These are phyloP conservation scores for Capsella bursapastoris DNA, from an alignment of 345 rosid species.

Conservation along the genomic window DNA sequence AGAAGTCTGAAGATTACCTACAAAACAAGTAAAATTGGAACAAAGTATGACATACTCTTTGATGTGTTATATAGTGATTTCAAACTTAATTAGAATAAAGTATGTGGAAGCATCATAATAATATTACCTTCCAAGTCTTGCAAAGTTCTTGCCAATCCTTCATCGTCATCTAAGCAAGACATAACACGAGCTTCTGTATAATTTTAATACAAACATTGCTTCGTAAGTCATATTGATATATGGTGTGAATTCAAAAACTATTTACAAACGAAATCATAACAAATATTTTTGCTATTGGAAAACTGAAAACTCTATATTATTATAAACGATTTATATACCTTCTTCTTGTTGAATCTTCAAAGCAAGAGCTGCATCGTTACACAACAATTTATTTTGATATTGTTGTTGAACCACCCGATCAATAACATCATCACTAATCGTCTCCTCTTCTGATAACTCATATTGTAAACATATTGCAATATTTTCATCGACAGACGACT, in stretches of 20 bases:
- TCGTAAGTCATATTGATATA: background rate
- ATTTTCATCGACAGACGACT: conserved; percentile 22
- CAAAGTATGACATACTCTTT: background rate
- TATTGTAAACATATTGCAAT: conserved; percentile 34
- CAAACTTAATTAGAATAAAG: background rate
- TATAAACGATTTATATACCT: conserved; percentile 21
- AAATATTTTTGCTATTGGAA: background rate
- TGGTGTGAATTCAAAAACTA: background rate
- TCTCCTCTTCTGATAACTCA: conserved; percentile 9
- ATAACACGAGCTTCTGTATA: background rate
- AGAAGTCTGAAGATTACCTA: conserved; percentile 26
- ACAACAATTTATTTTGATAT: background rate
- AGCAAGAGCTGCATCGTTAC: conserved; percentile 29
- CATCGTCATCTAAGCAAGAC: conserved; percentile 17
- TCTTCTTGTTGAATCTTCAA: conserved; percentile 33
- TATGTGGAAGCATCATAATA: background rate
- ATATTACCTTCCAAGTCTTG: conserved; percentile 20
- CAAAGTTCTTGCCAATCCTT: conserved; percentile 28
- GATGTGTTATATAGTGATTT: background rate
- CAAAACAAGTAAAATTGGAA: conserved; percentile 3
- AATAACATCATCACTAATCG: conserved; percentile 31
- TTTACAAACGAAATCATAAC: background rate
- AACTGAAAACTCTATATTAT: background rate
- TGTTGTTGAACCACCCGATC: conserved; percentile 23
- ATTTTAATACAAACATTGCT: background rate